Conservation (phyloP, 768 basidiomycete species). For the Lyophyllum shimeji region DNA sequence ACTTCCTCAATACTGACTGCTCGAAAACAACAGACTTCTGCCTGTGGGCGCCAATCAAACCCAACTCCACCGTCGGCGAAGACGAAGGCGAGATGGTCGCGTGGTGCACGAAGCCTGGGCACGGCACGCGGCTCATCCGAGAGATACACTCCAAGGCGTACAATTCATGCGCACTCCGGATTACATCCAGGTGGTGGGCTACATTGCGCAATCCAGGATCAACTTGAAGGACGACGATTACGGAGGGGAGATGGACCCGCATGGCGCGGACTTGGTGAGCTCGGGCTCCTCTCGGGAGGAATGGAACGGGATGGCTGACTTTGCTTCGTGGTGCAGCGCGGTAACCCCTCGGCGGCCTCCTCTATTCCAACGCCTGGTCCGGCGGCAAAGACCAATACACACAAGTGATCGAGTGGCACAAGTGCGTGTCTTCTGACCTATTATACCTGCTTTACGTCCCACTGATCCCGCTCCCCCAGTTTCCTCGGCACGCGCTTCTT, state of each 20-base stretch:
- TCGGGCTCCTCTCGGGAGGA: no score
- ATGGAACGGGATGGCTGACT: no score
- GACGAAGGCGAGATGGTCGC: slow-evolving; percentile 72
- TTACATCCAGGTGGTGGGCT: slow-evolving; percentile 63
- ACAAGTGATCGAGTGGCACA: slow-evolving; percentile 60
- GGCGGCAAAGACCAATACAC: slow-evolving; percentile 32
- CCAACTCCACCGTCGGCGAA: slow-evolving; percentile 56
- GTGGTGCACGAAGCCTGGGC: slow-evolving; percentile 72
- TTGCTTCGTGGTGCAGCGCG: slow-evolving; percentile 10
- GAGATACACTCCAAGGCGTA: slow-evolving; percentile 59
- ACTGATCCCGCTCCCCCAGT: slow-evolving; percentile 22
- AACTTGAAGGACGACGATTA: slow-evolving; percentile 52
- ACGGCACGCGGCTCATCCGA: slow-evolving; percentile 74
- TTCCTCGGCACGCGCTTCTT: slow-evolving; percentile 55
- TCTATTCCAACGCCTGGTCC: slow-evolving; percentile 21
- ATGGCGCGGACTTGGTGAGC: slow-evolving; percentile 60
- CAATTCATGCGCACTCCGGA: slow-evolving; percentile 61
- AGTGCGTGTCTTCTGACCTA: slow-evolving; percentile 33
- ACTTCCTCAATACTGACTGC: slow-evolving; percentile 4
- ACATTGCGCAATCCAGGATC: slow-evolving; percentile 59
- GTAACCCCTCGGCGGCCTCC: slow-evolving; percentile 15
- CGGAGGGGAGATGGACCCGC: slow-evolving; percentile 80
- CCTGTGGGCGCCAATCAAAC: slow-evolving; percentile 56
- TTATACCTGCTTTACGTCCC: slow-evolving; percentile 8
- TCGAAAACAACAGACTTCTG: slow-evolving; percentile 58